Conservation (phyloP, 1,139 yeast species). For the Debaryomyces nepalensis region DNA sequence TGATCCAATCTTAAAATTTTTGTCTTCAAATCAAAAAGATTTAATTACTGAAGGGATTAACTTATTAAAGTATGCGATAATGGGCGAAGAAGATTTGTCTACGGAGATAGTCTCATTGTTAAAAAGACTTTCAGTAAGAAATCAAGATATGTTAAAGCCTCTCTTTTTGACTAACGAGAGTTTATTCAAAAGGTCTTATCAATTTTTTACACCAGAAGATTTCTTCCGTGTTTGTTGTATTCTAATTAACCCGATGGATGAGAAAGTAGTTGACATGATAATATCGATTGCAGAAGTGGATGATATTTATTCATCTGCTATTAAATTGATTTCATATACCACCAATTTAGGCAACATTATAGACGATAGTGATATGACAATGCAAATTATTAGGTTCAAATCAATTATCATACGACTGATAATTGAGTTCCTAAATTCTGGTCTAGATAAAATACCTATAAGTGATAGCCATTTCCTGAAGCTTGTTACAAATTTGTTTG, state of each 20-base stretch:
- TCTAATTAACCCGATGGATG: slow-evolving; percentile 31
- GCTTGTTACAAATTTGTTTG: slow-evolving; percentile 34
- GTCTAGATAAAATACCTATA: slow-evolving; percentile 38
- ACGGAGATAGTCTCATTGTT: slow-evolving; percentile 28
- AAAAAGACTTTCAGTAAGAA: slow-evolving; percentile 32
- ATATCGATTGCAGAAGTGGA: slow-evolving; percentile 31
- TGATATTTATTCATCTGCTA: slow-evolving; percentile 34
- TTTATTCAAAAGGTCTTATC: slow-evolving; percentile 29
- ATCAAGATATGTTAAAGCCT: slow-evolving; percentile 36
- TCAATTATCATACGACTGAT: slow-evolving; percentile 34
- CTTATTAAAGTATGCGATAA: slow-evolving; percentile 43
- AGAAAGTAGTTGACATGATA: slow-evolving; percentile 28
- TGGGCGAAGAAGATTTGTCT: slow-evolving; percentile 42
- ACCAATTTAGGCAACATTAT: slow-evolving; percentile 37
- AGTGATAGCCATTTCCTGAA: slow-evolving; percentile 38
- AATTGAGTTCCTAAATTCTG: slow-evolving; percentile 31
- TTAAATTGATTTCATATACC: slow-evolving; percentile 34
- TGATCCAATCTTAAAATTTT: slow-evolving; percentile 43
- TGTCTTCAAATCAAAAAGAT: slow-evolving; percentile 36
- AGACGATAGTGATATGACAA: slow-evolving; percentile 37
- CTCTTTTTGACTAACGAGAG: slow-evolving; percentile 33
- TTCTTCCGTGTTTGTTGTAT: slow-evolving; percentile 40
- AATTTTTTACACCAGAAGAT: slow-evolving; percentile 38
- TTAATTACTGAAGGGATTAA: slow-evolving; percentile 41
- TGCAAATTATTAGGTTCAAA: slow-evolving; percentile 42